Conservation (phyloP, 495 filamentous ascomycete genomes). For the Penicillium dipodomyicola region DNA sequence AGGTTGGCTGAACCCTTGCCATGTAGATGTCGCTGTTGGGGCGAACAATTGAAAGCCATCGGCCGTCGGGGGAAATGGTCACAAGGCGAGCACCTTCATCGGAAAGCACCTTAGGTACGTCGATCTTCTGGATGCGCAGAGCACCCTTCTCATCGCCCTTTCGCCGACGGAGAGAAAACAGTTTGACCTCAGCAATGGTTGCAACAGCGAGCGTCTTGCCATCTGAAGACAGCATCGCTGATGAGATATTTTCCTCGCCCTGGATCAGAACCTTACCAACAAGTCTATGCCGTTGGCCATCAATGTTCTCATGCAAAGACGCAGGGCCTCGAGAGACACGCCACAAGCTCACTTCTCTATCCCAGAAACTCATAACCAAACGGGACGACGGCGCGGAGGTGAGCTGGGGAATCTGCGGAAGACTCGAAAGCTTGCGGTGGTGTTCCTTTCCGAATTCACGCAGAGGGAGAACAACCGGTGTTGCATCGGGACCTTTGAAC, state of each 20-base stretch:
- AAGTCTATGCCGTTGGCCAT: slow-evolving; percentile 53
- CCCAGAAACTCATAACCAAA: slow-evolving; percentile 90
- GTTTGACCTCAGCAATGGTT: slow-evolving; percentile 71
- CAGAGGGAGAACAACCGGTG: slow-evolving; percentile 76
- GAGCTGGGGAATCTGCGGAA: slow-evolving; percentile 74
- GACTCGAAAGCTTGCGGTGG: slow-evolving; percentile 69
- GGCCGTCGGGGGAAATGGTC: slow-evolving; percentile 49
- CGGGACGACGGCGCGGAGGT: slow-evolving; percentile 67
- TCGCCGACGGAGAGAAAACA: slow-evolving; percentile 58
- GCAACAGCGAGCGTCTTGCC: slow-evolving; percentile 75
- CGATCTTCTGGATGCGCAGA: slow-evolving; percentile 68
- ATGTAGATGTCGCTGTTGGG: slow-evolving; percentile 49
- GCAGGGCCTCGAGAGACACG: slow-evolving; percentile 48
- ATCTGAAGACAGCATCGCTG: slow-evolving; percentile 67
- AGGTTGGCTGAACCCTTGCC: slow-evolving; percentile 41
- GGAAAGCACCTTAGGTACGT: slow-evolving; percentile 47
- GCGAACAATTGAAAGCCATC: slow-evolving; percentile 56
- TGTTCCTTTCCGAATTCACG: slow-evolving; percentile 76
- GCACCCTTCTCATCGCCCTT: slow-evolving; percentile 49
- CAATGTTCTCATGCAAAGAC: slow-evolving; percentile 43
- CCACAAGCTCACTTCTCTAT: slow-evolving; percentile 84
- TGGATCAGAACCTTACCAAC: slow-evolving; percentile 71
- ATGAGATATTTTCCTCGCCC: slow-evolving; percentile 85
- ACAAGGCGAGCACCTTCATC: slow-evolving; percentile 64
- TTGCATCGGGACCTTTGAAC: slow-evolving; percentile 72